These are phyloP conservation scores for Candida ipomoeae DNA, from an alignment of 805 yeast species.

Conservation along the genomic window DNA sequence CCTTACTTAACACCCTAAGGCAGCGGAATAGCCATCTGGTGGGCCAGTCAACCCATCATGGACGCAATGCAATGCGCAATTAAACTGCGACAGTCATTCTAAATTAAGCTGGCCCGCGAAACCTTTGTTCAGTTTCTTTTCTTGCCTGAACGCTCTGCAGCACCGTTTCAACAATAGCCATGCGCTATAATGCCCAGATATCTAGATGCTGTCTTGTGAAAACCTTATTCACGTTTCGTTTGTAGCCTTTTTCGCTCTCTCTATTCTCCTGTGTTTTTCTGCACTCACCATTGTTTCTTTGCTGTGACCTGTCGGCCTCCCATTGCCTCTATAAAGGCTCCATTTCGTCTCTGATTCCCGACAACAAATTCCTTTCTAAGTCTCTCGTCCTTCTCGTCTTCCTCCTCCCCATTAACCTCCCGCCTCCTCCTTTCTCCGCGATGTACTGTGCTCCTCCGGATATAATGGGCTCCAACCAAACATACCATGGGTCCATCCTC, in stretches of 20 bases:
- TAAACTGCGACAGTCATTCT: slow-evolving; percentile 1
- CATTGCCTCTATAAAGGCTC: neutral
- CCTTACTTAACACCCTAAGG: too few relatives aligned
- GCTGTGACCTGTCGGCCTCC: neutral
- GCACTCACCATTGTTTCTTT: slow-evolving; percentile 1
- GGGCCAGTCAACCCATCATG: neutral
- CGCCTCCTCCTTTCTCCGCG: neutral
- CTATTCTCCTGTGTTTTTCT: neutral
- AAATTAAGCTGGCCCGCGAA: neutral
- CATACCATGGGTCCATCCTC: slow-evolving; percentile 57
- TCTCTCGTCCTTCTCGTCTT: too few relatives aligned
- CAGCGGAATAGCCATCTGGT: neutral
- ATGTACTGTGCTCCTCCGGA: slow-evolving; percentile 3
- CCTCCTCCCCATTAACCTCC: neutral
- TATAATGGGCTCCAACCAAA: slow-evolving; percentile 27
- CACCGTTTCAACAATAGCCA: neutral
- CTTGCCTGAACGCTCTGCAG: slow-evolving; percentile 1
- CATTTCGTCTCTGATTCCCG: neutral
- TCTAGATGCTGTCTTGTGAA: neutral
- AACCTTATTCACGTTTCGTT: neutral
- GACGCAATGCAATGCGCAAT: slow-evolving; percentile 4
- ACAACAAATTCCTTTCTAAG: neutral
- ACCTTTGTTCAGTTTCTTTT: slow-evolving; percentile 1
- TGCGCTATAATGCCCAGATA: neutral
- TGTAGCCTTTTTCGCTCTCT: neutral